These are phyloP conservation scores for Candida mattraensis DNA, from an alignment of 805 yeast genomes.

Conservation along the genomic window DNA sequence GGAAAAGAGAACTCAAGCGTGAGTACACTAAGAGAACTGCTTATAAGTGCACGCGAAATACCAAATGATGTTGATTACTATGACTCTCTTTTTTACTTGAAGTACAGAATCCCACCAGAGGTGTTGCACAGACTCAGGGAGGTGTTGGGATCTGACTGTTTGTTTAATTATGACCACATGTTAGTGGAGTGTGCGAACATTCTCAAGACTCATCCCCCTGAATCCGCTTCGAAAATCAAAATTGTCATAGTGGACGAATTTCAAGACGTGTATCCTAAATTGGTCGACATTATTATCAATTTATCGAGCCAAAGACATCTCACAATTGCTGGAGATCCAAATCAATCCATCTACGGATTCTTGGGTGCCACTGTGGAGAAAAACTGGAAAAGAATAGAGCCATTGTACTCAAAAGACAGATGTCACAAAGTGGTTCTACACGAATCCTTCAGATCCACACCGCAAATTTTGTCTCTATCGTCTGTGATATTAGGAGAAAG, in stretches of 20 bases:
- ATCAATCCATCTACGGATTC: slow-evolving; percentile 70
- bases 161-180: slow-evolving; percentile 29
- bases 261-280: slow-evolving; percentile 62
- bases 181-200: slow-evolving; percentile 22
- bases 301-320: slow-evolving; percentile 48
- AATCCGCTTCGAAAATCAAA: slow-evolving; percentile 28
- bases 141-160: slow-evolving; percentile 18
- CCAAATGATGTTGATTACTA: too few relatives aligned
- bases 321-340: slow-evolving; percentile 68
- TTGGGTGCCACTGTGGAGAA: slow-evolving; percentile 45
- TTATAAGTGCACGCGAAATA: too few relatives aligned
- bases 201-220: slow-evolving; percentile 19
- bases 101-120: slow-evolving; percentile 10
- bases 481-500: slow-evolving; percentile 26
- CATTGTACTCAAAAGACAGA: slow-evolving; percentile 17
- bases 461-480: slow-evolving; percentile 52
- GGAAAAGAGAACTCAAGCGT: slow-evolving; percentile 7
- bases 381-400: slow-evolving; percentile 24
- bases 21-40: too few relatives aligned
- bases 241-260: slow-evolving; percentile 67
- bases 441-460: slow-evolving; percentile 63
- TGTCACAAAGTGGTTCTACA: slow-evolving; percentile 37
- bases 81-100: too few relatives aligned
- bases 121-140: slow-evolving; percentile 15
- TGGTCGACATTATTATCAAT: slow-evolving; percentile 44